Percentiles rank a stretch among this genome's conserved stretches.
These are phyloP conservation scores for Globisporangium iwayamae DNA, from an alignment of 352 stramenopile genomes.

Conservation along the genomic window DNA sequence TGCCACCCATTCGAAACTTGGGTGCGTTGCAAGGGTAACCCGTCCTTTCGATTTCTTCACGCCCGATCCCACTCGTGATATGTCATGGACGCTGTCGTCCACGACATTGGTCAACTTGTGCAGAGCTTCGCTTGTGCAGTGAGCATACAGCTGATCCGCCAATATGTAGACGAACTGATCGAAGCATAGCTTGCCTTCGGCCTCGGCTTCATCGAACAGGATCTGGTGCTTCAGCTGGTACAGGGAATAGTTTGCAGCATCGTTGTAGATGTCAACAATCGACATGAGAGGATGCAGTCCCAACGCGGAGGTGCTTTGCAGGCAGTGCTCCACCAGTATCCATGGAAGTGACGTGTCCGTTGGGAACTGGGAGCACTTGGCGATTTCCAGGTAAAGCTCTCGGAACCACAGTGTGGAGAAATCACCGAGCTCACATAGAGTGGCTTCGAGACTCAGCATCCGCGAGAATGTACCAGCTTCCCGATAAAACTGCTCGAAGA, in stretches of 20 bases:
- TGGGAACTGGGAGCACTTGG: slow-evolving; percentile 72
- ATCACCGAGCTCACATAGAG: slow-evolving; percentile 46
- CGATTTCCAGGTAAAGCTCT: slow-evolving; percentile 76
- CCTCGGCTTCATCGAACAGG: slow-evolving; percentile 80
- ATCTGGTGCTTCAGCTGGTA: slow-evolving; percentile 54
- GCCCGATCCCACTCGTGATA: neutral
- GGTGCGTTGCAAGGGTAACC: neutral
- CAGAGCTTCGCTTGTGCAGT: slow-evolving; percentile 45
- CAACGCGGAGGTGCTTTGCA: slow-evolving; percentile 22
- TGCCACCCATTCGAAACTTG: slow-evolving; percentile 28
- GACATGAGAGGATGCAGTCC: slow-evolving; percentile 41
- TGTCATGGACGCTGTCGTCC: neutral
- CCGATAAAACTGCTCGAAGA: slow-evolving; percentile 51
- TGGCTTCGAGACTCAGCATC: slow-evolving; percentile 52
- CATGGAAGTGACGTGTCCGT: slow-evolving; percentile 79
- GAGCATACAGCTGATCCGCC: slow-evolving; percentile 51
- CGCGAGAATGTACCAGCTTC: slow-evolving; percentile 41
- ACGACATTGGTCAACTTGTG: neutral
- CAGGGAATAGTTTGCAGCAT: slow-evolving; percentile 53
- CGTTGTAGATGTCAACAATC: slow-evolving; percentile 84
- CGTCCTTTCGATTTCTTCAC: neutral
- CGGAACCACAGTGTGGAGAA: slow-evolving; percentile 80
- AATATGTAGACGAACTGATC: slow-evolving; percentile 77
- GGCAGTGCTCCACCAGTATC: slow-evolving; percentile 64
- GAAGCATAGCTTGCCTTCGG: slow-evolving; percentile 79